A percentile compares a stretch with the other conserved stretches of the same genome.
These are phyloP conservation scores for Rhizopogon salebrosus DNA, from an alignment of 768 basidiomycete species.

Conservation along the genomic window DNA sequence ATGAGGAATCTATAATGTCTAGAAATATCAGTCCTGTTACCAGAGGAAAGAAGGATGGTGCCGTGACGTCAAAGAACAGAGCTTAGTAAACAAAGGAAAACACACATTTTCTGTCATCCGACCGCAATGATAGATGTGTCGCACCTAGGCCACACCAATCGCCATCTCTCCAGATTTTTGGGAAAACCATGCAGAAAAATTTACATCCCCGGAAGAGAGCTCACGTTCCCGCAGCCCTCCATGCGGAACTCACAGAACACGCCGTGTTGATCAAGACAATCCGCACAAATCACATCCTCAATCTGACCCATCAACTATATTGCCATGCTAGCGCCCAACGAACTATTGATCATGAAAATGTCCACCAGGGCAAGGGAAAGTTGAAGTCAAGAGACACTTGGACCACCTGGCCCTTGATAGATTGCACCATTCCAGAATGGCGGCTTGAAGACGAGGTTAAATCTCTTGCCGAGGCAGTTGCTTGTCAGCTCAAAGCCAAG, in stretches of 20 bases:
- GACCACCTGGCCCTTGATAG: slow-evolving; percentile 77
- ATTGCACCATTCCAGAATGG: slow-evolving; percentile 68
- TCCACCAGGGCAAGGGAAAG: slow-evolving; percentile 22
- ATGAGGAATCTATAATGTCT: too few species aligned
- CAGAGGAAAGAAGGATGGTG: too few species aligned
- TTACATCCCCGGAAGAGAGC: slow-evolving; percentile 28
- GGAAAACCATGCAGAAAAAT: neutral
- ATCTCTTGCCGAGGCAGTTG: slow-evolving; percentile 36
- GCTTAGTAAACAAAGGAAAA: neutral
- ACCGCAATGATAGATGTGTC: too few species aligned
- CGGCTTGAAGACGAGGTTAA: slow-evolving; percentile 63
- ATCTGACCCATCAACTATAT: slow-evolving; percentile 51
- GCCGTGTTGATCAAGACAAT: slow-evolving; percentile 59
- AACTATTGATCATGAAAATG: slow-evolving; percentile 13
- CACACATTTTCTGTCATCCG: neutral
- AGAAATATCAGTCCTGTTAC: too few species aligned
- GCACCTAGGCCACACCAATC: too few species aligned
- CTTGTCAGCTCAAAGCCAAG: slow-evolving; percentile 16
- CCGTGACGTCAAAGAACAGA: too few species aligned
- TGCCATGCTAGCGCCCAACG: slow-evolving; percentile 12
- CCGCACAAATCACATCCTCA: slow-evolving; percentile 50
- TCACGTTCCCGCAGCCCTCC: slow-evolving; percentile 47
- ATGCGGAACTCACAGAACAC: slow-evolving; percentile 65
- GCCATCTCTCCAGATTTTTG: too few species aligned
- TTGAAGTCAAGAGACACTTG: slow-evolving; percentile 39